Conservation (phyloP, 345 rosid genomes). For the Eucalyptus virginea region DNA sequence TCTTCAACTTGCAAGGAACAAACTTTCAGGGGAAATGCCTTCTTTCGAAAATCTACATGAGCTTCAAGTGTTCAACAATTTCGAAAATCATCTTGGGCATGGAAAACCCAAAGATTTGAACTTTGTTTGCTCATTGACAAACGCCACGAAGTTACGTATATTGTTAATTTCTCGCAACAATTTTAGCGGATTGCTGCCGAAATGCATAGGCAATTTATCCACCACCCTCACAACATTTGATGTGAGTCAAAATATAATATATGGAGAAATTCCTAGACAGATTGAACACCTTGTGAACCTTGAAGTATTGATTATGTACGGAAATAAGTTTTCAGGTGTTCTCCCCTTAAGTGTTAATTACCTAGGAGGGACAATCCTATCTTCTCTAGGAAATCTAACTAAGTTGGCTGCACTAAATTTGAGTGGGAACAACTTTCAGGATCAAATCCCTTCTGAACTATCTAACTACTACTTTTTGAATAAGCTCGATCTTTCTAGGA, state of each 20-base stretch:
- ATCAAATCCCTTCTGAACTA: background rate
- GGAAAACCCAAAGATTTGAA: background rate
- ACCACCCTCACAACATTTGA: background rate
- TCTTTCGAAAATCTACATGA: background rate
- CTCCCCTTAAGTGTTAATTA: background rate
- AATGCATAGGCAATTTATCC: background rate
- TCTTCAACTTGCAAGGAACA: background rate
- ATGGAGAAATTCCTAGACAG: background rate
- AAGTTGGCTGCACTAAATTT: accelerated
- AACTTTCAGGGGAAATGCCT: background rate
- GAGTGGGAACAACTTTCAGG: background rate
- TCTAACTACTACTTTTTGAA: background rate
- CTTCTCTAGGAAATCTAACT: background rate
- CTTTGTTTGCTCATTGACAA: background rate
- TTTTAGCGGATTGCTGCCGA: background rate
- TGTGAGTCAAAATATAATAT: background rate
- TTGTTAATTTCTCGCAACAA: background rate
- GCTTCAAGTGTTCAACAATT: background rate
- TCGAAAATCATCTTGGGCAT: background rate
- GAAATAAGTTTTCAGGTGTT: background rate
- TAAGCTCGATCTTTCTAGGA: background rate
- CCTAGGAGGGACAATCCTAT: background rate
- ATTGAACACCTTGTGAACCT: background rate
- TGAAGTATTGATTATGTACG: background rate
- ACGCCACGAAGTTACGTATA: background rate